Base-by-base conservation (phyloP, 2,329 filamentous ascomycete genomes). In the Domatiomyces globalis region DNA sequence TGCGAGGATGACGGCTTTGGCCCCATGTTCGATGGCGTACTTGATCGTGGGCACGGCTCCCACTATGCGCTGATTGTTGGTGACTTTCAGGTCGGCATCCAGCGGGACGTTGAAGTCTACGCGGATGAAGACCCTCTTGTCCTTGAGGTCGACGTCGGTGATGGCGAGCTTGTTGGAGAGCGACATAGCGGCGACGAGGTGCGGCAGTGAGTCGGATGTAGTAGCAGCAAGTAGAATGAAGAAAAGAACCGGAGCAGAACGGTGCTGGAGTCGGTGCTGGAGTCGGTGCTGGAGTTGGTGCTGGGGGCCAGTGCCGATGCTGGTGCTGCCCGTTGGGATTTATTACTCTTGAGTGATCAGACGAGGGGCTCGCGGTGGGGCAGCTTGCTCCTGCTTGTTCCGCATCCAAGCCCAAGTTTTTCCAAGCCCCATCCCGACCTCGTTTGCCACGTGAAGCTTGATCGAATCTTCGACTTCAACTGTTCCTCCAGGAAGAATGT, bases 21-120 rank as follows among this genome's bases (percentile, higher is more conserved):
- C 89, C 62, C 86, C 87, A 70, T 94, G 73, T 61, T 94, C 86
- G 65, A 92, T 75, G 66, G 88, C 88, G 71, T 95, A 83, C 76
- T 94, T 94, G 78, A 95, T 95, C 64, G 89, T 94, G 64, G 88
- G 88, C 59, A 95, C 74, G 65, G 92, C 92, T 66, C 92, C 94
- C 65, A 87, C 89, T 66, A 98, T 98, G 71, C 92, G 89, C 77
- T 98, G 92, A 73, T 84, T 87, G 81, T 98, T 98, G 71, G 92
- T 96, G 71, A 98, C 81, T 52, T 94, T 89, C 76, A 88, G 94
- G 68, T 92, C 77, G 62, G 76, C 80, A 68, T 98, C 88, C 66
- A 98, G 87, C 59, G 92, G 92, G 52, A 98, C 94, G 73, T 98
- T 98, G 83, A 98, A 98, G 80, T 98, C 92, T 70, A 98, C 92